A percentile compares a stretch with the other conserved stretches of the same genome.
These are phyloP conservation scores for Claviceps fusiformis DNA, from an alignment of 2,329 filamentous ascomycete species.

Conservation along the genomic window DNA sequence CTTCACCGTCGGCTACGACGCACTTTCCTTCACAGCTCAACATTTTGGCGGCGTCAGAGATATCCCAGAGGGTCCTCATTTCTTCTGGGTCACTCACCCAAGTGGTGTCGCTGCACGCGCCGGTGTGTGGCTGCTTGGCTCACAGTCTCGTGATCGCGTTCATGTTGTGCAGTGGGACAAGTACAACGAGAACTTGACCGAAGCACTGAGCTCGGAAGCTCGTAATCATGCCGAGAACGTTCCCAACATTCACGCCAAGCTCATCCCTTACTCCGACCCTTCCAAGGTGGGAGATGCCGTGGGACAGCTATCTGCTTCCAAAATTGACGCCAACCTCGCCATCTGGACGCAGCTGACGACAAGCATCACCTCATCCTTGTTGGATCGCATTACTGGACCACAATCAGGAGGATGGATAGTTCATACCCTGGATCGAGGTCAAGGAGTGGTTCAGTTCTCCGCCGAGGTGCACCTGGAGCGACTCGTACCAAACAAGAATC, in stretches of 20 bases:
- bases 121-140: slow-evolving; percentile 43
- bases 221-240: slow-evolving; percentile 30
- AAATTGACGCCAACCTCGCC: slow-evolving; percentile 14
- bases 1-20: slow-evolving; percentile 41
- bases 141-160: slow-evolving; percentile 17
- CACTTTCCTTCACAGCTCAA: slow-evolving; percentile 31
- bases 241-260: slow-evolving; percentile 22
- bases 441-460: slow-evolving; percentile 25
- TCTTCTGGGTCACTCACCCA: slow-evolving; percentile 43
- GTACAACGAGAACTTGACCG: slow-evolving; percentile 39
- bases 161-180: slow-evolving; percentile 42
- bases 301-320: slow-evolving; percentile 9
- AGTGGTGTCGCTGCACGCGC: slow-evolving; percentile 34
- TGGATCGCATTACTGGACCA: slow-evolving; percentile 33
- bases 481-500: slow-evolving; percentile 20
- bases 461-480: slow-evolving; percentile 26
- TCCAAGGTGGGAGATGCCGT: slow-evolving; percentile 11
- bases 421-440: slow-evolving; percentile 39
- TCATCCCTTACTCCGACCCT: slow-evolving; percentile 32
- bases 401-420: slow-evolving; percentile 33
- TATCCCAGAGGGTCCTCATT: slow-evolving; percentile 42
- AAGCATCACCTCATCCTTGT: slow-evolving; percentile 29
- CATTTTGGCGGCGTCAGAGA: slow-evolving; percentile 40
- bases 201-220: slow-evolving; percentile 32
- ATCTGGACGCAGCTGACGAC: slow-evolving; percentile 41